Base-by-base conservation (phyloP, 768 basidiomycete genomes). In the Chalciporus piperatus region DNA sequence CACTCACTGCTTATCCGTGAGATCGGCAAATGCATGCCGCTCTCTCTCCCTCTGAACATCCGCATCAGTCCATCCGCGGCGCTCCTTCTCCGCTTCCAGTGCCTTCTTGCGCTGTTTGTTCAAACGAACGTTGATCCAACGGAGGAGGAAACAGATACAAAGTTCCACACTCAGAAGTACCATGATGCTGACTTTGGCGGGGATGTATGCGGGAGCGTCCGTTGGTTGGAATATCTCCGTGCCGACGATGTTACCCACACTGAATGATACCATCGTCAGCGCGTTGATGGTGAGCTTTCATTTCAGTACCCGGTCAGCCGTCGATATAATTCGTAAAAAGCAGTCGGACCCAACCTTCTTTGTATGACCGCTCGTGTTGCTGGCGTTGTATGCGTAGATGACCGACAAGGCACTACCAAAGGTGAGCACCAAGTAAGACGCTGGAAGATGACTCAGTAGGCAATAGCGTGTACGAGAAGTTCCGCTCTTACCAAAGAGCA, bases 101-200 rank as follows among this genome's bases (percentile, higher is more conserved):
- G 50, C 52, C 1, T 62, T 66, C 37, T 57, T 57, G 51, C 79
- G 82, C 66, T 78, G 71, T 49, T 57, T 65, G 59, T 85, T 86
- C 57, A 83, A 61, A 13, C 74, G 72, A 1, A 77, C 10, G 61
- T 84, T 85, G 55, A 84, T 75, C 68, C 73, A 78, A 12, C 81
- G 75, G 12, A 86, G 67, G 22, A 79, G 45, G 52, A 75, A 63
- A 2, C 74, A 78, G 19, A 84, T 55, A 16, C 62, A 67, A 25
- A 86, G 63, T 57, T 83, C 82, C 2, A 76, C 74, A 2, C 67
- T 75, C 28, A 87, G 70, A 6, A 85, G 71, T 4, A 83, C 71
- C 72, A 85, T 77, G 55, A 87, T 83, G 1, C 84, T 76, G 13
- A 79, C 78, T 60, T 87, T 87, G 19, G 83, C 85, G 0, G 82